Percentiles rank a stretch among this genome's conserved stretches.
Conservation (phyloP, 2,329 filamentous ascomycete genomes). For the Macrophomina phaseolina region DNA sequence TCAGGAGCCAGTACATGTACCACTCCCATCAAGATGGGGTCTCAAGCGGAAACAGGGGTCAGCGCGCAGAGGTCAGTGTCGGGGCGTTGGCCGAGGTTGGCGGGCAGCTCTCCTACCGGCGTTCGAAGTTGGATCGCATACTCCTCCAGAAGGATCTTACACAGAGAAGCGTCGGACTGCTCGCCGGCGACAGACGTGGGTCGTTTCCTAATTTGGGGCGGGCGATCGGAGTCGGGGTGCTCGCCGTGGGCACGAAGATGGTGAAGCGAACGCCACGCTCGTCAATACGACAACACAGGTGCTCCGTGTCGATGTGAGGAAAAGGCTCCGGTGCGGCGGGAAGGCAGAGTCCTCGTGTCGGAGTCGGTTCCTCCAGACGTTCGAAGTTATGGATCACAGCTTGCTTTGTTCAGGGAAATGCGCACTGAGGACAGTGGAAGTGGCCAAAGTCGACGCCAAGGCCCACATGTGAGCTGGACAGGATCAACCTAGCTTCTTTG, state of each 20-base stretch:
- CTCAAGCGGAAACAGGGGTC: background rate
- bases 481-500: slow-evolving; percentile 5
- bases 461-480: background rate
- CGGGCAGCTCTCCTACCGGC: slow-evolving; percentile 10
- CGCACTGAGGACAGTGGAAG: background rate
- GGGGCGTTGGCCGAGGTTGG: background rate
- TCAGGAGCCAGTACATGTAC: background rate
- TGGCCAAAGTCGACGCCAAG: background rate
- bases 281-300: background rate
- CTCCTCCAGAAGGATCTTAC: background rate
- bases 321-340: background rate
- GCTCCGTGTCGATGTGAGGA: background rate
- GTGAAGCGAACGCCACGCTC: slow-evolving; percentile 6
- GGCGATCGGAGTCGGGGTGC: slow-evolving; percentile 12
- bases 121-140: background rate
- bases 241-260: slow-evolving; percentile 5
- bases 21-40: background rate
- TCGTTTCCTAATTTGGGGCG: slow-evolving; percentile 11
- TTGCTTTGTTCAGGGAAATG: slow-evolving; percentile 4
- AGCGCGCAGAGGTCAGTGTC: background rate
- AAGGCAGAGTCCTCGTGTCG: slow-evolving; percentile 12
- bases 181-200: slow-evolving; percentile 2
- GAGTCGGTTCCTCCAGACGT: slow-evolving; percentile 18
- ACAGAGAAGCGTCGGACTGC: background rate
- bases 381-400: slow-evolving; percentile 2